phyloP scores from a whole-genome alignment of 148 eudicot genomes.

The Nepenthes mirabilis region DNA sequence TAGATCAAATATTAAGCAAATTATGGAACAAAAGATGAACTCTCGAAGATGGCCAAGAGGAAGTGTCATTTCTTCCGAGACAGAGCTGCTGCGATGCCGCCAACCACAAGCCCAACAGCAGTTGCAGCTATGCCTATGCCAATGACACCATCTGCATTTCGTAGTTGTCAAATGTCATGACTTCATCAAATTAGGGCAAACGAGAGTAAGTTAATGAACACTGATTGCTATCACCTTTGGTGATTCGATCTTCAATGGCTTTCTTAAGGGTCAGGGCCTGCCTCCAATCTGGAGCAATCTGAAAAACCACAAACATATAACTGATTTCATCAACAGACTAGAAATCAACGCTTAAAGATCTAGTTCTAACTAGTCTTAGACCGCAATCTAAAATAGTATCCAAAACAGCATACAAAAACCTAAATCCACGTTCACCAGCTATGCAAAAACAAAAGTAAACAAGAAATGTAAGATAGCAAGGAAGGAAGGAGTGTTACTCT shows the following conservation, averaged over 20 bases:
- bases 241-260: constrained; percentile 22
- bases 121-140: constrained; percentile 30
- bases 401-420: not conserved
- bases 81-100: constrained; percentile 17
- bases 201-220: not conserved
- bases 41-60: not conserved
- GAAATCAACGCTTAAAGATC: not conserved
- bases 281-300: constrained; percentile 40
- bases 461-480: not conserved
- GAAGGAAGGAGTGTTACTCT: not conserved
- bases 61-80: constrained; percentile 13
- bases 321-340: not conserved
- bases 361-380: not conserved
- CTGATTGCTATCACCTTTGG: constrained; percentile 15
- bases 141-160: constrained; percentile 26
- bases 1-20: too few species aligned
- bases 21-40: too few species aligned
- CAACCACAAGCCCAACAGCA: constrained; percentile 15
- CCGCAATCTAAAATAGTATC: not conserved
- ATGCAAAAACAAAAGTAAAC: not conserved
- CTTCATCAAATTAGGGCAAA: not conserved
- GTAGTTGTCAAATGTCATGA: not conserved
- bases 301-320: constrained; percentile 1
- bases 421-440: too few species aligned
- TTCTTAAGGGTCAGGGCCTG: constrained; percentile 24